A percentile compares a stretch with the other conserved stretches of the same genome.
These are phyloP conservation scores for Yamadazyma olivae DNA, from an alignment of 805 yeast species.

Conservation along the genomic window DNA sequence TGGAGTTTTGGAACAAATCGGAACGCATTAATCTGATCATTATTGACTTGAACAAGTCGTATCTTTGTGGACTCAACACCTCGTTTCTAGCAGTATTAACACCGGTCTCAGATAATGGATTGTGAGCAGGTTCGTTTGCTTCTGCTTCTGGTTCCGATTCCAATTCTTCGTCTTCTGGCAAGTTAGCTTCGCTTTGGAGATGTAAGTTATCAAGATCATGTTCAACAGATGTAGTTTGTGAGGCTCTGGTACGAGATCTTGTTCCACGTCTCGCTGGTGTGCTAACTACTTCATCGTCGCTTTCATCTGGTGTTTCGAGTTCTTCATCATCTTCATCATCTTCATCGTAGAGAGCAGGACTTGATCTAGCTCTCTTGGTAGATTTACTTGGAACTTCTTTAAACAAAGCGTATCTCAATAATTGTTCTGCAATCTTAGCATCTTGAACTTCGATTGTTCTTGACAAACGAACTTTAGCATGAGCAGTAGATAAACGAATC, in stretches of 20 bases:
- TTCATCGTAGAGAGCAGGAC: conserved; percentile 25
- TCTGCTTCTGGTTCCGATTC: conserved; percentile 15
- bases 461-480: conserved; percentile 91
- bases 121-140: conserved; percentile 14
- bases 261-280: conserved; percentile 3
- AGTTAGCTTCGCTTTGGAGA: conserved; percentile 13
- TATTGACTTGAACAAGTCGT: conserved; percentile 23
- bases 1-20: conserved; percentile 29
- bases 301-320: conserved; percentile 17
- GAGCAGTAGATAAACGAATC: conserved; percentile 93
- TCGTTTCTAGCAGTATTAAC: conserved; percentile 15
- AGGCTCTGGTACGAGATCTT: conserved; percentile 12
- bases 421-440: conserved; percentile 80
- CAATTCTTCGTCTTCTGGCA: conserved; percentile 13
- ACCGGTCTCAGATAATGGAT: conserved; percentile 24
- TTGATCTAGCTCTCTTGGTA: conserved; percentile 27
- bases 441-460: conserved; percentile 70
- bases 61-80: conserved; percentile 31
- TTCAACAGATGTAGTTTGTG: conserved; percentile 19
- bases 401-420: conserved; percentile 82
- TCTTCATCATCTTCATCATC: conserved; percentile 32
- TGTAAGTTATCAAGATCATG: conserved; percentile 28
- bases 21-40: conserved; percentile 32
- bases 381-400: conserved; percentile 57
- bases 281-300: conserved; percentile 13